Evolutionary conservation across 2,329 filamentous ascomycete species (phyloP), one percentile per base, ranked within the genome.

Genomic region (Ceratocystis diversiconidia): DNA sequence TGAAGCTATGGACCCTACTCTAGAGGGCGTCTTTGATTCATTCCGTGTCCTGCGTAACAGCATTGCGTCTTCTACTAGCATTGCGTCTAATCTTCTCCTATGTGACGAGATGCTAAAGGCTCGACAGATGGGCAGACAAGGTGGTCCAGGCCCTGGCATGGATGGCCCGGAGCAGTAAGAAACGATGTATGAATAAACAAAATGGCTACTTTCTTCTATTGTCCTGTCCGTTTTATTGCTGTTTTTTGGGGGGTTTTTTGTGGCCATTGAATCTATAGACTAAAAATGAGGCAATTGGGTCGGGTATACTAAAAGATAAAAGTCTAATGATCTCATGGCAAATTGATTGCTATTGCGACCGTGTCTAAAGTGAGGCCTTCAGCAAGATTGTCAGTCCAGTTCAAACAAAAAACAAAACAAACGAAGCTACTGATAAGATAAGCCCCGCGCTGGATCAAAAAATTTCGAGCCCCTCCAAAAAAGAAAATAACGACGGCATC

Each of bases 81-180:
- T 99, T 73, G 92, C 94, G 5, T 92, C 90, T 8, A 99, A 99
- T 78, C 80, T 99, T 69, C 79, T 99, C 70, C 82, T 99, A 62
- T 99, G 94, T 73, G 94, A 99, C 73, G 94, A 99, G 81, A 82
- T 99, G 79, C 80, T 99, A 72, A 99, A 99, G 82, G 94, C 94
- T 68, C 84, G 94, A 74, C 92, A 99, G 79, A 99, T 99, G 94
- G 87, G 82, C 61, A 79, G 84, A 73, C 76, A 79, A 75, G 80
- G 77, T 48, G 83, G 82, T 25, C 84, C 84, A 1, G 84, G 84
- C 5, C 82, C 83, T 3, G 84, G 83, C 67, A 85, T 85, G 81
- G 84, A 86, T 70, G 83, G 81, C 17, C 79, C 80, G 52, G 79
- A 81, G 71, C 76, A 81, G 73, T 78, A 77, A 74, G 75, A 78